A percentile compares a stretch with the other conserved stretches of the same genome.
phyloP scores from a whole-genome alignment of 805 yeast genomes.

The Tetrapisispora pingtungensis region DNA sequence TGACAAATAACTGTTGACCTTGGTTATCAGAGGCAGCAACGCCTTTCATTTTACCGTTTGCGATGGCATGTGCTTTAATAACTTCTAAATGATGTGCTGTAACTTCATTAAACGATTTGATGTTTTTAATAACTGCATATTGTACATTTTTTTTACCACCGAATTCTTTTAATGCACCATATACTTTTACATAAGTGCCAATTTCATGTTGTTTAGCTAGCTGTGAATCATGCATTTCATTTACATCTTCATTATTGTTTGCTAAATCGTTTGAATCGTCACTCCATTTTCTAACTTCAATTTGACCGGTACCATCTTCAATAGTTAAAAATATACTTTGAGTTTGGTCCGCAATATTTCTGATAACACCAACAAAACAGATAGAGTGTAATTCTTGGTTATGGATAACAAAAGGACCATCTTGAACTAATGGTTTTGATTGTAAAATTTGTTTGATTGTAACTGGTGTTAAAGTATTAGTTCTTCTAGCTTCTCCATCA shows the following conservation, averaged over 20 bases:
- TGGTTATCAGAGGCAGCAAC: slow-evolving; percentile 11
- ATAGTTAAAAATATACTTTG: slow-evolving; percentile 46
- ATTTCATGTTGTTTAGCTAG: slow-evolving; percentile 31
- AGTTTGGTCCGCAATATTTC: slow-evolving; percentile 51
- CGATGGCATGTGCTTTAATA: slow-evolving; percentile 44
- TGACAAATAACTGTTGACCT: slow-evolving; percentile 35
- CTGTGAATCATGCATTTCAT: slow-evolving; percentile 19
- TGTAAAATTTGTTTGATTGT: slow-evolving; percentile 65
- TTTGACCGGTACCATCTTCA: slow-evolving; percentile 72
- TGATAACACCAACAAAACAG: slow-evolving; percentile 58
- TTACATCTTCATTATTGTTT: slow-evolving; percentile 23
- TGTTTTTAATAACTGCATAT: slow-evolving; percentile 46
- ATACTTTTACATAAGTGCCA: slow-evolving; percentile 53
- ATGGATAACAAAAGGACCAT: slow-evolving; percentile 52
- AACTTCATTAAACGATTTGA: slow-evolving; percentile 58
- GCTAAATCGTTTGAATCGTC: slow-evolving; percentile 31
- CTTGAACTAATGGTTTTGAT: slow-evolving; percentile 49
- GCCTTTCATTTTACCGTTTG: slow-evolving; percentile 37
- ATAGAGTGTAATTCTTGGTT: slow-evolving; percentile 55
- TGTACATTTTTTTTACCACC: slow-evolving; percentile 55
- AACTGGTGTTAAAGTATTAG: slow-evolving; percentile 46
- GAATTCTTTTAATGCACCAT: slow-evolving; percentile 48
- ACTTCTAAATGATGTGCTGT: slow-evolving; percentile 59
- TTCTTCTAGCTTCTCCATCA: slow-evolving; percentile 12
- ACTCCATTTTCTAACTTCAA: slow-evolving; percentile 58